Evolutionary conservation across 495 filamentous ascomycete genomes (phyloP).

Genomic region (Trichocladium antarcticum): DNA sequence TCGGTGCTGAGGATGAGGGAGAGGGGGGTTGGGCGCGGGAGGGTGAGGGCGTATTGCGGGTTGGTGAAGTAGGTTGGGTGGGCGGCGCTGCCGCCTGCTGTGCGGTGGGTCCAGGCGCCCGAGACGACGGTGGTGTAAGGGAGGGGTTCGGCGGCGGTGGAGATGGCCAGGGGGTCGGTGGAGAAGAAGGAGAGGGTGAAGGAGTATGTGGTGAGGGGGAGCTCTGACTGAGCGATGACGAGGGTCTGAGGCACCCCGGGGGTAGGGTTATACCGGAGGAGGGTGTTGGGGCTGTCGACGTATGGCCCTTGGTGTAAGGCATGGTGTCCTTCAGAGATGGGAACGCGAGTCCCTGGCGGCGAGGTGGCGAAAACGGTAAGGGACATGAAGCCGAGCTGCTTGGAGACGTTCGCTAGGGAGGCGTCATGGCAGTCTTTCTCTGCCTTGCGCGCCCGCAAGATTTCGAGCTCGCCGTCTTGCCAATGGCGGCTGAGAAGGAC

Average conservation of each 20-base stretch:
- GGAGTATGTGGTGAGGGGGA: constrained; percentile 55
- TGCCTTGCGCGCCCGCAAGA: constrained; percentile 24
- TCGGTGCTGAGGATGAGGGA: constrained; percentile 60
- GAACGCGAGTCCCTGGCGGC: constrained; percentile 55
- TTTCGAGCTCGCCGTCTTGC: constrained; percentile 37
- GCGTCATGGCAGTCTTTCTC: constrained; percentile 11
- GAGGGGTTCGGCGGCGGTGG: constrained; percentile 48
- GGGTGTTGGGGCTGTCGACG: constrained; percentile 86
- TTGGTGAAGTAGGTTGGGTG: constrained; percentile 66
- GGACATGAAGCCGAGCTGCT: constrained; percentile 64
- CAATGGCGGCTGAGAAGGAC: constrained; percentile 79
- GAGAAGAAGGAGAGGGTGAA: constrained; percentile 84
- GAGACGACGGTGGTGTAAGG: constrained; percentile 41
- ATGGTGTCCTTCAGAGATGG: constrained; percentile 54
- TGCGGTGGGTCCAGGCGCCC: constrained; percentile 62
- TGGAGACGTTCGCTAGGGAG: constrained; percentile 32
- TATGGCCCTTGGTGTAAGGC: constrained; percentile 56
- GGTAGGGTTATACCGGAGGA: constrained; percentile 61
- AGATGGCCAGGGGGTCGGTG: constrained; percentile 44
- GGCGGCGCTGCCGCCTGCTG: constrained; percentile 73
- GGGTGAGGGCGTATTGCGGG: constrained; percentile 65
- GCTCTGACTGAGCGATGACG: constrained; percentile 65
- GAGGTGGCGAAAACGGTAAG: constrained; percentile 62
- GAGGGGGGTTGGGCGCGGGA: constrained; percentile 47
- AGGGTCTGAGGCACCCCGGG: constrained; percentile 55